Evolutionary conservation across 371 early-diverging fungal species (phyloP).

Genomic region (Mortierella sp.): DNA sequence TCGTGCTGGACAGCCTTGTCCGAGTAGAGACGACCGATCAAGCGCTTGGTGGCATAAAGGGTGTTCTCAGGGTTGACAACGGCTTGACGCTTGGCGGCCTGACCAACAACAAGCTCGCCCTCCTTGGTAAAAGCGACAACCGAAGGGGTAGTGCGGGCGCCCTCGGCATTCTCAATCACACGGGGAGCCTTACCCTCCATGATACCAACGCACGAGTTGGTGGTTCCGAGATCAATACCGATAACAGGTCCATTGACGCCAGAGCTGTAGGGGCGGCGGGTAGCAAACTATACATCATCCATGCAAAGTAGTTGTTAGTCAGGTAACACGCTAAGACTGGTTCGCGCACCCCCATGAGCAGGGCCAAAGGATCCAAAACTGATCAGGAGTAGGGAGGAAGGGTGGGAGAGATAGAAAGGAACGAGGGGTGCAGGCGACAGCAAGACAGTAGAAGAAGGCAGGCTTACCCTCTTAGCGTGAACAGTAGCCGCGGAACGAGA

Average conservation of each 20-base stretch:
- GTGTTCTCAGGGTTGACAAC: slow-evolving; percentile 96
- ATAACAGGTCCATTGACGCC: slow-evolving; percentile 93
- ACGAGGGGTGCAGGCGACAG: background rate
- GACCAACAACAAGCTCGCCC: slow-evolving; percentile 94
- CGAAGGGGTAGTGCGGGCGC: slow-evolving; percentile 98
- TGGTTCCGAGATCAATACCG: slow-evolving; percentile 99
- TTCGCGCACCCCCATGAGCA: no score
- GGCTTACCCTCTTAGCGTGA: slow-evolving; percentile 42
- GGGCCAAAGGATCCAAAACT: no score
- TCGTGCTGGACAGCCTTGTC: slow-evolving; percentile 76
- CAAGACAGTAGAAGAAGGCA: background rate
- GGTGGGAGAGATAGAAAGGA: background rate
- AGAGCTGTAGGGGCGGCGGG: slow-evolving; percentile 59
- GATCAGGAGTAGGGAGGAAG: background rate
- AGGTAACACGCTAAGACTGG: no score
- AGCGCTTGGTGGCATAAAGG: slow-evolving; percentile 95
- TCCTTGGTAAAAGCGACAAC: slow-evolving; percentile 95
- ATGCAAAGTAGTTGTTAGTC: background rate
- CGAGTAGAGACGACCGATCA: slow-evolving; percentile 93
- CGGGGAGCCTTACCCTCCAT: slow-evolving; percentile 97
- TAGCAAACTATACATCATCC: slow-evolving; percentile 19
- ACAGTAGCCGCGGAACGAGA: slow-evolving; percentile 41
- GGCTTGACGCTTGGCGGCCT: slow-evolving; percentile 96
- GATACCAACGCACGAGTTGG: slow-evolving; percentile 98
- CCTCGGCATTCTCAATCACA: slow-evolving; percentile 97